These are phyloP conservation scores for Theileria annulata DNA, from an alignment of 169 alveolate genomes.

Conservation along the genomic window DNA sequence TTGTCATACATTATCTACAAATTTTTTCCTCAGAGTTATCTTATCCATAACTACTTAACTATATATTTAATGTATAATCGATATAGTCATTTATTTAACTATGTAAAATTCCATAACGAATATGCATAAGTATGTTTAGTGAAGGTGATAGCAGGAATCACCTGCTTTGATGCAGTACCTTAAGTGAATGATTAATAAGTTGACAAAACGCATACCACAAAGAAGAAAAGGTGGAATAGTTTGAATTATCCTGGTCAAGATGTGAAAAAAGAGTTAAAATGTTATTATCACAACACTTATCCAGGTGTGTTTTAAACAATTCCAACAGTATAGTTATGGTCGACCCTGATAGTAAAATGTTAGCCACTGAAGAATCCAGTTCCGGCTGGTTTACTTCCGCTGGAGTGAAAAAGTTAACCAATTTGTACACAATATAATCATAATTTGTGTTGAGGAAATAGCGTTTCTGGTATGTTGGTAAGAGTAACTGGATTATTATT, in stretches of 20 bases:
- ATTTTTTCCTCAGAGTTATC: background rate
- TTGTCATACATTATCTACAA: slow-evolving; percentile 32
- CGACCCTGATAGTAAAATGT: slow-evolving; percentile 21
- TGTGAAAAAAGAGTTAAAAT: background rate
- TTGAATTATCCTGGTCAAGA: slow-evolving; percentile 13
- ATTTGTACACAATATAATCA: slow-evolving; percentile 1
- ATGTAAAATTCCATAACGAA: no score
- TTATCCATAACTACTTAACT: background rate
- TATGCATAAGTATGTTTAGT: no score
- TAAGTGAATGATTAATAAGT: slow-evolving; percentile 40
- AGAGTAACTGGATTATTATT: slow-evolving; percentile 11
- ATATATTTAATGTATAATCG: no score
- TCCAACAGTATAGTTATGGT: background rate
- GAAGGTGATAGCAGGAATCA: no score
- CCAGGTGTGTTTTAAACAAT: slow-evolving; percentile 28
- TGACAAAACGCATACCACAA: slow-evolving; percentile 33
- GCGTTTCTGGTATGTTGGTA: slow-evolving; percentile 12
- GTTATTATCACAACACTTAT: slow-evolving; percentile 32
- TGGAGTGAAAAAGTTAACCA: background rate
- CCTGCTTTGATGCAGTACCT: background rate
- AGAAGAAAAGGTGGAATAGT: slow-evolving; percentile 19
- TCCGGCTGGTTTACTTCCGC: background rate
- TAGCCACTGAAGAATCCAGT: slow-evolving; percentile 19
- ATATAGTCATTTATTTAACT: no score
- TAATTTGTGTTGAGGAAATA: slow-evolving; percentile 20